A percentile compares a stretch with the other conserved stretches of the same genome.
phyloP scores from a whole-genome alignment of 2,329 filamentous ascomycete genomes.

The Sporothrix pallida region DNA sequence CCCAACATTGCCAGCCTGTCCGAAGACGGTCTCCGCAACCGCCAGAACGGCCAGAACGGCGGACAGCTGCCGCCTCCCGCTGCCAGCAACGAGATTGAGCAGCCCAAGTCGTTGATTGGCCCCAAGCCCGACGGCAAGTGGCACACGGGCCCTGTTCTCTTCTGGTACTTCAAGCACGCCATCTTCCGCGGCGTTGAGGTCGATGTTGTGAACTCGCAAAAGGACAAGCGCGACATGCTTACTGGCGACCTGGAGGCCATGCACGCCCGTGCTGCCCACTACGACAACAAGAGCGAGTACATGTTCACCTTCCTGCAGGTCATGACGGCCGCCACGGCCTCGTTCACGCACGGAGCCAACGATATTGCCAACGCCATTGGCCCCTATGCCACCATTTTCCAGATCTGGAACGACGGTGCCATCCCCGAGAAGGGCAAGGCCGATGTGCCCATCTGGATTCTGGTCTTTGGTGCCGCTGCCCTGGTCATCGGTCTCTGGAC shows the following conservation, averaged over 20 bases:
- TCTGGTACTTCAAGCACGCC: constrained; percentile 53
- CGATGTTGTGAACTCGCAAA: constrained; percentile 49
- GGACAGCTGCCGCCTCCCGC: neutral
- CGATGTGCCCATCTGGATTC: constrained; percentile 64
- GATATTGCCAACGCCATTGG: constrained; percentile 69
- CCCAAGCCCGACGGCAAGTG: constrained; percentile 52
- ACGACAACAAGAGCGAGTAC: constrained; percentile 67
- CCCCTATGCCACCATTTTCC: constrained; percentile 67
- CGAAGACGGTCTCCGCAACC: constrained; percentile 2
- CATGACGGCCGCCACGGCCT: constrained; percentile 66
- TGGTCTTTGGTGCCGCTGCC: constrained; percentile 47
- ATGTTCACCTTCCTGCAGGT: constrained; percentile 66
- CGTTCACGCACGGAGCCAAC: constrained; percentile 70
- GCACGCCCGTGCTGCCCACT: constrained; percentile 63
- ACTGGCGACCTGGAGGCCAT: constrained; percentile 60
- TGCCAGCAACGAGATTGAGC: neutral
- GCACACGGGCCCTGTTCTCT: constrained; percentile 51
- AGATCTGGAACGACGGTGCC: constrained; percentile 60
- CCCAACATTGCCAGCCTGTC: neutral
- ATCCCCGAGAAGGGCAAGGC: constrained; percentile 51
- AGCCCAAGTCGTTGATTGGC: constrained; percentile 44
- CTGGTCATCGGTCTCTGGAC: constrained; percentile 62
- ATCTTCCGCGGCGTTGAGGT: constrained; percentile 56
- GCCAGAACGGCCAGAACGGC: neutral
- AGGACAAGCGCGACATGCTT: constrained; percentile 49